Base-by-base conservation (phyloP, 176 grass and related monocot species). In the Aegilops longissima region DNA sequence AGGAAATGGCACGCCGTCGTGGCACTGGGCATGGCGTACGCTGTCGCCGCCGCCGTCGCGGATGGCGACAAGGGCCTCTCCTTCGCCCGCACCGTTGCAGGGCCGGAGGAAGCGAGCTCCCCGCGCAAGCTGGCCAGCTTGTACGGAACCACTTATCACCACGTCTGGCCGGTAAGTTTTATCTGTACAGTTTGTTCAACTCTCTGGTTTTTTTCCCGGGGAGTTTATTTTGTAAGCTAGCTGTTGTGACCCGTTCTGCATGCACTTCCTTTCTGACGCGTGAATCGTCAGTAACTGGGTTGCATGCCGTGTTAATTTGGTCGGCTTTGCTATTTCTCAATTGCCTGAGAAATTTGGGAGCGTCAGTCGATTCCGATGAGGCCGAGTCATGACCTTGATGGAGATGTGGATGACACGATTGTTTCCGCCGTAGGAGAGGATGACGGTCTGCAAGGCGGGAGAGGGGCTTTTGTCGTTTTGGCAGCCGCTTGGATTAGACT, bases 141-240 rank as follows among this genome's bases (percentile, higher is more conserved):
- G 7, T 67, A 31, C 10, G 73, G 49, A 2, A 68, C 38, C 25
- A n/a, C 77, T 30, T 87, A 87, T 67, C 85, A 87, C 39, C 77
- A 87, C 16, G 81, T 88, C n/a, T 88, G 87, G 87, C 81, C 87
- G 86, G 86, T 88, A 88, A 40, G 38, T 39, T 39, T 39, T 82
- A 23, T 10, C 16, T 82, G 17, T 17, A 17, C 33, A 69, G 8
- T 69, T 61, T 61, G 59, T 62, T 62, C n/a, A 62, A 24, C 21
- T 24, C 9, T 62, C 3, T 61, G 20, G 10, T n/a, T 11, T 66
- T 12, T 66, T 7, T 11, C 78, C 61, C 18, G 6, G 29, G 45
- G 25, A 81, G 0, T 33, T 81, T 47, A 9, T 21, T 6, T 59
- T 21, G 54, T 59, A 59, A 59, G 17, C 58, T 80, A 80, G 20